Conservation (phyloP, 78 protist species). For the Pigoraptor vietnamica region DNA sequence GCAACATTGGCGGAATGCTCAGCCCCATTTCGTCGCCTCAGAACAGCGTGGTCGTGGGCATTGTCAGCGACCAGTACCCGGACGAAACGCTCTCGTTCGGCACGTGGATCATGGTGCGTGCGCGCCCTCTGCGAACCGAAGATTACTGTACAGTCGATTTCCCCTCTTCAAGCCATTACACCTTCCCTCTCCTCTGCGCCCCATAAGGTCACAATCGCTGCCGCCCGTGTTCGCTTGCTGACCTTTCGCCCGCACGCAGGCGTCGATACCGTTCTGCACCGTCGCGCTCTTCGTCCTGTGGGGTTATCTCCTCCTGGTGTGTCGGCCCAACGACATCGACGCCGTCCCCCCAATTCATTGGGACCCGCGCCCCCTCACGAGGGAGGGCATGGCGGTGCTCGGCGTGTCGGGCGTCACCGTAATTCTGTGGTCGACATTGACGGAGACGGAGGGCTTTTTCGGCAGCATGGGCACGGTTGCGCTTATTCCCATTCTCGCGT, state of each 20-base stretch:
- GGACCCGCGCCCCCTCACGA: not conserved
- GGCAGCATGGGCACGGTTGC: constrained; percentile 20
- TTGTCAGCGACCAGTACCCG: not conserved
- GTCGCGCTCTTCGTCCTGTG: not conserved
- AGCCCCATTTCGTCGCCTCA: constrained; percentile 40
- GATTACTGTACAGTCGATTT: too few species aligned
- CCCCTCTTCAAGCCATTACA: too few species aligned
- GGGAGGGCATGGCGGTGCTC: not conserved
- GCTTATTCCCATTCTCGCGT: not conserved
- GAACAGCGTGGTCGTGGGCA: constrained; percentile 17
- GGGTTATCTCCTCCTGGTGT: not conserved
- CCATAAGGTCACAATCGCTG: too few species aligned
- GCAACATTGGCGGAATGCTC: constrained; percentile 43
- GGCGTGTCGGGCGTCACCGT: not conserved
- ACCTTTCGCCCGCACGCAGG: too few species aligned
- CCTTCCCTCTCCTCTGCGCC: too few species aligned
- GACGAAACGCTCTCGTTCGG: not conserved
- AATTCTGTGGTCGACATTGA: not conserved
- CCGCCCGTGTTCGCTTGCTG: too few species aligned
- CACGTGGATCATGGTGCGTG: not conserved
- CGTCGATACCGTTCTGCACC: not conserved
- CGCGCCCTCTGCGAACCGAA: too few species aligned
- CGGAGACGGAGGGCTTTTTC: not conserved
- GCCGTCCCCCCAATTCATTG: not conserved
- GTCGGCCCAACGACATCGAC: not conserved